phyloP scores from a whole-genome alignment of 768 basidiomycete genomes.

The Auricularia heimuer region DNA sequence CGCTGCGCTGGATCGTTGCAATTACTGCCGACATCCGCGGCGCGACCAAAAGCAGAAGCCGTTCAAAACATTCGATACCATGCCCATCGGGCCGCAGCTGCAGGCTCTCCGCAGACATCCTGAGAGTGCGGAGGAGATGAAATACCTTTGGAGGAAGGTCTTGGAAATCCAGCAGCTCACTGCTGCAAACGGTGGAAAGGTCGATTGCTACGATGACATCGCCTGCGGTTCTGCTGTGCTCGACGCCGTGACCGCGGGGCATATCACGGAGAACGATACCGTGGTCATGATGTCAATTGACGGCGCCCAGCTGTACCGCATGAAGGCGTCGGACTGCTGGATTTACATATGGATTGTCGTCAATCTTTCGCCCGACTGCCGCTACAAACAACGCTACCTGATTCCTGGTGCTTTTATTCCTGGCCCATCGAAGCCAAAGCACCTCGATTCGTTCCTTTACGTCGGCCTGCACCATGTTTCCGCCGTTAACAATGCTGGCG shows the following conservation, averaged over 20 bases:
- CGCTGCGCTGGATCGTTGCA: conserved; percentile 10
- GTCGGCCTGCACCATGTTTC: conserved; percentile 25
- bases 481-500: conserved; percentile 20
- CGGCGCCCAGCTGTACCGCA: conserved; percentile 34
- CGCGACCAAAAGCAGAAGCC: conserved; percentile 9
- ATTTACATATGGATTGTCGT: conserved; percentile 28
- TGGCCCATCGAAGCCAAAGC: conserved; percentile 25
- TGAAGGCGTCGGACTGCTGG: conserved; percentile 34
- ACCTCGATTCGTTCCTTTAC: conserved; percentile 26
- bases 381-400: conserved; percentile 24
- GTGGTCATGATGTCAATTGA: conserved; percentile 29
- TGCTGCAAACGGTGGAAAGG: conserved; percentile 7
- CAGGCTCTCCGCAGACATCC: conserved; percentile 14
- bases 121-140: conserved; percentile 17
- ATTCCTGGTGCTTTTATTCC: conserved; percentile 25
- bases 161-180: not conserved
- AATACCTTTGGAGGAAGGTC: conserved; percentile 12
- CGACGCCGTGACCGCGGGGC: conserved; percentile 7
- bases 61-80: conserved; percentile 11
- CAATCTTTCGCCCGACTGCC: conserved; percentile 18
- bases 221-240: conserved; percentile 22
- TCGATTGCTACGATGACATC: conserved; percentile 19
- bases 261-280: conserved; percentile 22
- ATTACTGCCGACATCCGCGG: conserved; percentile 8
- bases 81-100: conserved; percentile 14